Evolutionary conservation across 1,284 basidiomycete genomes (phyloP), one percentile per base, ranked within the genome.

Genomic region (Papiliotrema fonsecae): DNA sequence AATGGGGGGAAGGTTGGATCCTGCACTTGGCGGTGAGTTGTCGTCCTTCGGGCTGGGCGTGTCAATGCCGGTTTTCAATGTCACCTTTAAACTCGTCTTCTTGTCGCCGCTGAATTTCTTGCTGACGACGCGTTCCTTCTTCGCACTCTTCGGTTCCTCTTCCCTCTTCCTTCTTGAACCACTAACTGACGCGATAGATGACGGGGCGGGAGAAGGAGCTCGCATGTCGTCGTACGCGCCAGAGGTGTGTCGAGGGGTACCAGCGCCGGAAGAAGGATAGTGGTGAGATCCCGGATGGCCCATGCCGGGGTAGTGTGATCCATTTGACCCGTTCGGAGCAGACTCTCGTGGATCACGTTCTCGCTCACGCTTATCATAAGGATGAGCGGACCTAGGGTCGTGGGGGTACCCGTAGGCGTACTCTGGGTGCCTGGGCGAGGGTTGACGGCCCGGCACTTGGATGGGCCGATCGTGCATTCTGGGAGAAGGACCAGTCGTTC

Each of bases 191-290:
- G 10, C 55, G 42, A 37, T 58, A 51, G 53, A 44, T 10, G 62
- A 66, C 0, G 62, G 61, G 1, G 66, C 69, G 1, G 67, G 67
- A 38, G 60, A 64, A 1, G 63, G 60, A 5, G 58, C 60, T 2
- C 67, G 61, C n/a, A 54, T 38, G 30, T 68, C 64, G 7, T 65
- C 59, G 16, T 60, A 52, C 27, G 50, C 37, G 18, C 55, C 45
- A 6, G 59, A 58, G 4, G 56, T 47, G 31, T 52, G 49, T 46
- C 54, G 42, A 5, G 37, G 30, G n/a, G 36, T 19, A 6, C 48
- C 54, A n/a, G 24, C 24, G 9, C 25, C 19, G 45, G 34, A 19
- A 14, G 34, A 19, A 7, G 37, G 41, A n/a, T n/a, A n/a, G n/a
- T n/a, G n/a, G n/a, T n/a, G n/a, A n/a, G n/a, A n/a, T n/a, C n/a